Evolutionary conservation across 2,329 filamentous ascomycete species (phyloP), one percentile per base, ranked within the genome.

Genomic region (Sclerotinia spermophila): DNA sequence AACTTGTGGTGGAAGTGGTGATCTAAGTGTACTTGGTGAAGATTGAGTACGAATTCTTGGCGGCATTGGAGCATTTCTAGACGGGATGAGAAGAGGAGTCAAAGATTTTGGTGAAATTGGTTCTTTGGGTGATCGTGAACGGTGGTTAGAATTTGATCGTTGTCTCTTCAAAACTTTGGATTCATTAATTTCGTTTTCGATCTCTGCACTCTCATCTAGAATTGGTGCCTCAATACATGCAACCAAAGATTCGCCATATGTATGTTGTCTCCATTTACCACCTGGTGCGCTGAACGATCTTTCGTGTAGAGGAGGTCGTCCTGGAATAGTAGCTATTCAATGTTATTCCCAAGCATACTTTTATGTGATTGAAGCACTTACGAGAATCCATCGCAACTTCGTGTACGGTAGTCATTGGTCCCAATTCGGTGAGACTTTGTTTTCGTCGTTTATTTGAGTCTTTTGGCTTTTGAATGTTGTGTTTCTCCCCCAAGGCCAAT

Each of bases 381-480:
- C 89, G 89, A 76, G 89, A 91, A 80, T 92, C 89, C 88, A 91
- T 90, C 67, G 87, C 79, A 64, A 85, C 80, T 77, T 91, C 89
- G 73, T 90, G 88, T 21, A 91, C 89, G 1, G 89, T 90, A 7
- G 88, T 90, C 88, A 90, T 89, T 45, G 87, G 87, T 2, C 87
- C 89, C 64, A 90, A 79, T 72, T 91, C 89, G 15, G 87, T 86
- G 21, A 89, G 85, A 79, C 86, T 90, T 75, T 87, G 82, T 77
- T 91, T 91, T 73, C 88, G 85, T 75, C 89, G 84, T 72, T 88
- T 83, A 65, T 81, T 83, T 71, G 87, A 84, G 75, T 89, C 86
- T 78, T 87, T 89, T 76, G 87, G 82, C 70, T 86, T 84, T 71
- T 86, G 81, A 71, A 85, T 79, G 53, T 82, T 82, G 71, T 76